Conservation (phyloP, 2,329 filamentous ascomycete species). For the Escovopsis sp. region DNA sequence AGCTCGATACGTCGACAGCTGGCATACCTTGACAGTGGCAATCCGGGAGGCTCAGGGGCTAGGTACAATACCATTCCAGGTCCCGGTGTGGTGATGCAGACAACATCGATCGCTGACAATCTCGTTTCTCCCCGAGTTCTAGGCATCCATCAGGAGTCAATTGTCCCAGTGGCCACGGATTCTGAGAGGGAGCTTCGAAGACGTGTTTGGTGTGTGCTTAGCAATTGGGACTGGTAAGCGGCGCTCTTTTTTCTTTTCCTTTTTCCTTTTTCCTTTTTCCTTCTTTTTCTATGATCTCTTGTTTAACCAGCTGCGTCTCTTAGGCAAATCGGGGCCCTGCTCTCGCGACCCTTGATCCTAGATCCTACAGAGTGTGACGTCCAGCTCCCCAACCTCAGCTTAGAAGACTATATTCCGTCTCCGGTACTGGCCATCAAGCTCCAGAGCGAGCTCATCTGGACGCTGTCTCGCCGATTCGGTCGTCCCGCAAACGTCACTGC, state of each 20-base stretch:
- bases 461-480: constrained; percentile 18
- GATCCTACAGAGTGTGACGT: constrained; percentile 20
- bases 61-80: constrained; percentile 10
- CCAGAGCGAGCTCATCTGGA: constrained; percentile 19
- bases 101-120: neutral
- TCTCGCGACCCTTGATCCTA: constrained; percentile 21
- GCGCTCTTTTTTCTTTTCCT: neutral
- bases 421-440: constrained; percentile 23
- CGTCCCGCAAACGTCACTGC: constrained; percentile 14
- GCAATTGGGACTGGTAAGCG: constrained; percentile 24
- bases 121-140: neutral
- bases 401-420: constrained; percentile 18
- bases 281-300: neutral
- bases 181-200: constrained; percentile 23
- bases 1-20: constrained; percentile 21
- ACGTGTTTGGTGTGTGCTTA: constrained; percentile 22
- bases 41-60: constrained; percentile 23
- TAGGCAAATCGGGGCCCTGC: constrained; percentile 22
- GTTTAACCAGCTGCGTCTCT: neutral
- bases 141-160: constrained; percentile 20
- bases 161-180: constrained; percentile 13
- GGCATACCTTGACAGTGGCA: constrained; percentile 22
- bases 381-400: constrained; percentile 17
- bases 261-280: too few relatives aligned
- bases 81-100: neutral